Evolutionary conservation across 2,329 filamentous ascomycete species (phyloP).

Genomic region (Elsinoe ampelina): DNA sequence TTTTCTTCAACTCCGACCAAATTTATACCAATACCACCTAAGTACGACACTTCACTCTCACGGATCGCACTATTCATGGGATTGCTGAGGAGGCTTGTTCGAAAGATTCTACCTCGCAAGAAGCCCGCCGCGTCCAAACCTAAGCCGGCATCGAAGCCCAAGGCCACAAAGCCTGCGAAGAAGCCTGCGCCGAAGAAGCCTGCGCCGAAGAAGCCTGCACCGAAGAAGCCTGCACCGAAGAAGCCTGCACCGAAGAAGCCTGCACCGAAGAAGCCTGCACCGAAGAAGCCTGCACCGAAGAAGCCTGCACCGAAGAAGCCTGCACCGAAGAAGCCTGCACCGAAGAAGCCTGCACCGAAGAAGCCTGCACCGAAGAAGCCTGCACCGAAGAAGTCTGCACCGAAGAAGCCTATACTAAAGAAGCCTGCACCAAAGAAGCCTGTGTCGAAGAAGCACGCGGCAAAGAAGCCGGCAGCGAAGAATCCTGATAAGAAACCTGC

Average conservation of each 20-base stretch:
- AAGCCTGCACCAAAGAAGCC: not conserved
- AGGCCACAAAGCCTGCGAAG: not conserved
- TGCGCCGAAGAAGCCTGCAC: not conserved
- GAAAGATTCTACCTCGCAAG: not conserved
- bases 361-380: not conserved
- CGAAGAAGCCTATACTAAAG: not conserved
- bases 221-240: not conserved
- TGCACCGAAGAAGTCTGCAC: not conserved
- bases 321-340: not conserved
- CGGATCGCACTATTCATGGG: too few relatives aligned
- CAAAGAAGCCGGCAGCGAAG: not conserved
- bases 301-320: not conserved
- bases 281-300: too few relatives aligned
- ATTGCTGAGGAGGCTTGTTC: not conserved
- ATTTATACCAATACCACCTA: too few relatives aligned
- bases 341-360: not conserved
- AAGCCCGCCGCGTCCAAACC: not conserved
- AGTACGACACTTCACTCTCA: too few relatives aligned
- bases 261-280: too few relatives aligned
- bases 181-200: not conserved
- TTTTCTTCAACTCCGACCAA: too few relatives aligned
- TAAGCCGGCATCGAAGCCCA: not conserved
- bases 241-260: not conserved
- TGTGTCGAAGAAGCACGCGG: not conserved
- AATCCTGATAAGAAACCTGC: too few relatives aligned